Percentiles rank a stretch among this genome's conserved stretches.
Conservation (phyloP, 805 yeast genomes). For the Spathaspora passalidarum region DNA sequence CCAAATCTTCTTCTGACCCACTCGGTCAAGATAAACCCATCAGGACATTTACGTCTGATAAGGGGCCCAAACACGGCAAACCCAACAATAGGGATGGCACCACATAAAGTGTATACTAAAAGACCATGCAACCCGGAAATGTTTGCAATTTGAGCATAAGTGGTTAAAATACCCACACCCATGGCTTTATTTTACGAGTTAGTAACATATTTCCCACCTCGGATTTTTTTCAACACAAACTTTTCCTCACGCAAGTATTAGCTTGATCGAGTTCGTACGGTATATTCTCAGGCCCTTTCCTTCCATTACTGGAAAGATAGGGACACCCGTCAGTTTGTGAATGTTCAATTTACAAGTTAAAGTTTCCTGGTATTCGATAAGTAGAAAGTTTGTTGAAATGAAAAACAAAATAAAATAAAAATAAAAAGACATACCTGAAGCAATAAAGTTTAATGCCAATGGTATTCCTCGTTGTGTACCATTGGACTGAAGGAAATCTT, state of each 20-base stretch:
- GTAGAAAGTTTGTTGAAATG: not conserved
- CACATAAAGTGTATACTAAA: constrained; percentile 72
- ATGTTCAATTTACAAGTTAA: not conserved
- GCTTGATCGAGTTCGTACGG: constrained; percentile 46
- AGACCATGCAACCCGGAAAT: constrained; percentile 85
- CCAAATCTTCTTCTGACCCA: constrained; percentile 92
- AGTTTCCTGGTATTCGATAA: too few species aligned
- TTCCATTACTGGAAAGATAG: constrained; percentile 1
- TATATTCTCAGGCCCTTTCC: constrained; percentile 32
- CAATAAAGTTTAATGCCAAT: constrained; percentile 82
- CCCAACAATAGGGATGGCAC: constrained; percentile 81
- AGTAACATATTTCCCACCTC: constrained; percentile 3
- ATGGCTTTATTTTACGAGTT: constrained; percentile 45
- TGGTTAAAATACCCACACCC: constrained; percentile 86
- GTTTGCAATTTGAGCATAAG: constrained; percentile 85
- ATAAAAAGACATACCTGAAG: constrained; percentile 71
- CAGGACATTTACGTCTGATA: constrained; percentile 75
- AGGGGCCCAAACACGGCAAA: constrained; percentile 82
- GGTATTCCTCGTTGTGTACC: constrained; percentile 80
- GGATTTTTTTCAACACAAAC: constrained; percentile 13
- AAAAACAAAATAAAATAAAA: not conserved
- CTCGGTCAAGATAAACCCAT: constrained; percentile 88
- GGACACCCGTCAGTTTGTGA: constrained; percentile 25
- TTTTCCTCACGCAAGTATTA: constrained; percentile 45
- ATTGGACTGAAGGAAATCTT: constrained; percentile 70